Base-by-base conservation (phyloP, 106 monocot species). In the Allium cepa region DNA sequence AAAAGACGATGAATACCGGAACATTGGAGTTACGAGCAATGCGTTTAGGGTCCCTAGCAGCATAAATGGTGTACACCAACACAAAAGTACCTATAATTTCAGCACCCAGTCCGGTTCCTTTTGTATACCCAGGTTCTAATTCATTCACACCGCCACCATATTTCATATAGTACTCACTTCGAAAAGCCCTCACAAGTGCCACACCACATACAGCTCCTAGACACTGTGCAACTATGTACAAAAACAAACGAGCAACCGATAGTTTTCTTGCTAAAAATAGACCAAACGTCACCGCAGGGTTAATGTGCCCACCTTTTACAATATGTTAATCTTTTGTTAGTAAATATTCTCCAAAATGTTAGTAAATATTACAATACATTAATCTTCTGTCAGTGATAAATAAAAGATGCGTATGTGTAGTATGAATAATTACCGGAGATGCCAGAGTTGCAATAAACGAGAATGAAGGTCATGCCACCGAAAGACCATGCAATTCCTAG, bases 31-130 rank as follows among this genome's bases (percentile, higher is more conserved):
- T 79, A 14, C 83, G 79, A 55, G 83, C 83, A 66, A 50, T 84
- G 62, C 83, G 72, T 73, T 84, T 84, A 61, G 83, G 79, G 64
- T 84, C 83, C 14, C 76, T 84, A 59, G 83, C 83, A 22, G 83
- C 72, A 72, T 79, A 83, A 69, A 83, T 79, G 28, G 78, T 78
- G 79, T 69, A 69, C 57, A 69, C 69, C 8, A 69, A 18, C n/a
- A 57, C 57, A 15, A 69, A 69, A 47, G 69, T 84, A 53, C 83
- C 83, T 52, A 84, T 77, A 62, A 84, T 84, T 79, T 84, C 83
- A 6, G 83, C 83, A 8, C 62, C 83, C n/a, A 84, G 79, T 57
- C 79, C 83, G 9, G 78, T 69, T 15, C 79, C 83, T 63, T 68
- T 79, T 36, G 59, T 56, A 70, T 82, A 82, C 18, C 71, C 82